Evolutionary conservation across 371 early-diverging fungal genomes (phyloP), one percentile per base, ranked within the genome.

Genomic region (Polyrhizophydium stewartii): DNA sequence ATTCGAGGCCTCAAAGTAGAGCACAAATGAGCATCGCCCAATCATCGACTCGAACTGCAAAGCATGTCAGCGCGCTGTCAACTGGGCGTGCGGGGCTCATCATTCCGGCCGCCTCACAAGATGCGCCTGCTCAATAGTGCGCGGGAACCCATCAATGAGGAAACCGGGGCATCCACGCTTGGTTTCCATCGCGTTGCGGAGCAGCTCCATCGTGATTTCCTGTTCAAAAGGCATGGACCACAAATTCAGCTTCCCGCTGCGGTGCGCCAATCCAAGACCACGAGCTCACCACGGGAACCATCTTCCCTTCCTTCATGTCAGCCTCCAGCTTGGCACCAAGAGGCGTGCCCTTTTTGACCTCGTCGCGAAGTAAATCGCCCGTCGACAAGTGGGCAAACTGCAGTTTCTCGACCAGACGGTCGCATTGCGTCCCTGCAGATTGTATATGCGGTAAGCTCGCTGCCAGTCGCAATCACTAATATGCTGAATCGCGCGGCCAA

Each of bases 351-450:
- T 62, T 67, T 30, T 69, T 56, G 35, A 83, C 82, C 64, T 86
- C 85, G 13, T 70, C 73, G 10, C 92, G 69, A 30, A 91, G 70
- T 40, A 90, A 67, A 62, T 90, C 89, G 19, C 90, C 92, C 19
- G 85, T 78, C 6, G 81, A 80, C 27, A 89, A 60, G 61, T 91
- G 92, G 0, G 66, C 67, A 50, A 78, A 67, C 27, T 66, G 61
- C 56, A 78, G 76, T 35, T 77, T 61, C 30, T 77, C 61, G 9
- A 72, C 72, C 5, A 91, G 65, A 37, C 68, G 60, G 10, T 60
- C 79, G 63, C 87, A 83, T 63, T 86, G 83, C 13, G 88, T 88
- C 32, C 89, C 88, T 74, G 77, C 77, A 24, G 56, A n/a, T 17
- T 10, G 24, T 21, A n/a, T n/a, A n/a, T n/a, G n/a, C n/a, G n/a